These are phyloP conservation scores for Tephrocybe sp. DNA, from an alignment of 768 basidiomycete species.

Conservation along the genomic window DNA sequence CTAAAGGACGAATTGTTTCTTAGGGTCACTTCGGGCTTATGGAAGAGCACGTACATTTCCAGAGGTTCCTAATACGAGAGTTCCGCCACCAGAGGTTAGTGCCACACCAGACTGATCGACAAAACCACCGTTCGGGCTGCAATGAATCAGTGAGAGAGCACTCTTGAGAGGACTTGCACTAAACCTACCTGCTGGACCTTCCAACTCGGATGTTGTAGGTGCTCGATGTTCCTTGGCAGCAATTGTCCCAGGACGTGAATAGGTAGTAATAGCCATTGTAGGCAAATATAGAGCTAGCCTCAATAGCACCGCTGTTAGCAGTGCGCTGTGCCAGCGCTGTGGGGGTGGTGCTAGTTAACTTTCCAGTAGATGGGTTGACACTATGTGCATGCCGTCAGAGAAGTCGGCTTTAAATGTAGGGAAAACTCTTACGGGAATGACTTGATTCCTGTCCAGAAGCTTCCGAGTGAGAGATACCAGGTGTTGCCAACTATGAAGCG, in stretches of 20 bases:
- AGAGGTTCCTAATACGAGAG: slow-evolving; percentile 46
- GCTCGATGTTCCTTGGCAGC: slow-evolving; percentile 49
- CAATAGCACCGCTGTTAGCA: slow-evolving; percentile 43
- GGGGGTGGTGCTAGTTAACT: slow-evolving; percentile 35
- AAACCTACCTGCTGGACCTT: slow-evolving; percentile 38
- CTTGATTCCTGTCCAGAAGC: slow-evolving; percentile 59
- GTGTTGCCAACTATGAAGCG: slow-evolving; percentile 24
- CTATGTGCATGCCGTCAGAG: slow-evolving; percentile 13
- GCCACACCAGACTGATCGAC: slow-evolving; percentile 47
- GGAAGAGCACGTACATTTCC: slow-evolving; percentile 31
- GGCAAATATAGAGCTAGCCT: slow-evolving; percentile 48
- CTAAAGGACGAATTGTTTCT: slow-evolving; percentile 22
- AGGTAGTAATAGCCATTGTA: slow-evolving; percentile 49
- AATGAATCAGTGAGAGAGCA: neutral
- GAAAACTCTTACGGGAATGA: slow-evolving; percentile 11
- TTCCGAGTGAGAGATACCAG: slow-evolving; percentile 53
- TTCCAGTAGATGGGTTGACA: slow-evolving; percentile 41
- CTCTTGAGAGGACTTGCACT: neutral
- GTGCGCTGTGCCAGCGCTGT: slow-evolving; percentile 47
- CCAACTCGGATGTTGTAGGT: slow-evolving; percentile 65
- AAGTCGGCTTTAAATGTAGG: neutral
- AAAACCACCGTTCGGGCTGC: slow-evolving; percentile 43
- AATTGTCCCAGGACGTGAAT: slow-evolving; percentile 56
- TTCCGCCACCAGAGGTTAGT: slow-evolving; percentile 50
- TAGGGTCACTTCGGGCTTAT: neutral